Percentiles rank a stretch among this genome's conserved stretches.
phyloP scores from a whole-genome alignment of 169 alveolate genomes.

The Eimeria falciformis region DNA sequence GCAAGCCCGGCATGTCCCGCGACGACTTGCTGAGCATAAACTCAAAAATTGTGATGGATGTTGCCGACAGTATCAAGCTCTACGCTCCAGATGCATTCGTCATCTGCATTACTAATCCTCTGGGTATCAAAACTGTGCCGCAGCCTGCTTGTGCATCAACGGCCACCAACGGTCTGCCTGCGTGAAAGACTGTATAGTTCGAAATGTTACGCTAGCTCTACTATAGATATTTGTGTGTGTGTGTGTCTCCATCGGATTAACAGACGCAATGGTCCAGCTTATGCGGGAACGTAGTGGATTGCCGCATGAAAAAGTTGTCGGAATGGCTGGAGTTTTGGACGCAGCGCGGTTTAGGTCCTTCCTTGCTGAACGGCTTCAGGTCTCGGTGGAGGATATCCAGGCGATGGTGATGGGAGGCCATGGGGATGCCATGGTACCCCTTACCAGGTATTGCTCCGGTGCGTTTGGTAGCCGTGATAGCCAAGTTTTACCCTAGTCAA shows the following conservation, averaged over 20 bases:
- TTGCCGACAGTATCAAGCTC: conserved; percentile 82
- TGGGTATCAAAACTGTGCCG: conserved; percentile 66
- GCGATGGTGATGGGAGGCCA: conserved; percentile 90
- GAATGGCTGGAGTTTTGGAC: conserved; percentile 87
- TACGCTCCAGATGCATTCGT: conserved; percentile 86
- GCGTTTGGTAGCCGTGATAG: not conserved
- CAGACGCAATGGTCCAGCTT: conserved; percentile 81
- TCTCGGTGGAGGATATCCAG: conserved; percentile 83
- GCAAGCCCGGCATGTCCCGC: conserved; percentile 89
- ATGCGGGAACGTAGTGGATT: conserved; percentile 74
- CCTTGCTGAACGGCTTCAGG: conserved; percentile 83
- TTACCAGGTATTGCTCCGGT: conserved; percentile 80
- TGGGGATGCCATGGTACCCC: conserved; percentile 88
- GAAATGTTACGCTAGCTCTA: not conserved
- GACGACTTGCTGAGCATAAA: conserved; percentile 86
- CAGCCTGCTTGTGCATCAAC: not conserved
- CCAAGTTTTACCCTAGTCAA: not conserved
- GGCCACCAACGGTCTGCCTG: not conserved
- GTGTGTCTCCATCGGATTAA: not conserved
- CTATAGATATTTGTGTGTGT: not conserved
- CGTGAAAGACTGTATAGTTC: not conserved
- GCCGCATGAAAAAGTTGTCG: conserved; percentile 75
- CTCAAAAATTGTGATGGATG: conserved; percentile 82
- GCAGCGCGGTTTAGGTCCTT: conserved; percentile 84
- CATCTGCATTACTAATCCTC: conserved; percentile 87